These are phyloP conservation scores for Lagerstroemia speciosa DNA, from an alignment of 345 rosid genomes.

Conservation along the genomic window DNA sequence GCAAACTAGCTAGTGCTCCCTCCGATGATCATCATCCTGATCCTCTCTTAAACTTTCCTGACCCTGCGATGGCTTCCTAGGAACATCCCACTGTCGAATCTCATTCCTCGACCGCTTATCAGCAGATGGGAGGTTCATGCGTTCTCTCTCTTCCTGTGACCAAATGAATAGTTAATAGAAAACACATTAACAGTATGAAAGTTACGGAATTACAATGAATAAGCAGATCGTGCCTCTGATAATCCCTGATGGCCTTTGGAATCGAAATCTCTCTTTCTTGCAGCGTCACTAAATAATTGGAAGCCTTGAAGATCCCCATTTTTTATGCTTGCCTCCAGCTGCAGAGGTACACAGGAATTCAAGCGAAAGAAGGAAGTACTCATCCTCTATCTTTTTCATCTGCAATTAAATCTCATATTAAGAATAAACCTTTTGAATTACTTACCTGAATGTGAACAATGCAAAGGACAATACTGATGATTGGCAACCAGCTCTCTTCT, in stretches of 20 bases:
- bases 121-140: slow-evolving; percentile 27
- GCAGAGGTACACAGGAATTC: slow-evolving; percentile 9
- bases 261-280: slow-evolving; percentile 18
- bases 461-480: slow-evolving; percentile 80
- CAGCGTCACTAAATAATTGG: slow-evolving; percentile 32
- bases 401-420: neutral
- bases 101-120: slow-evolving; percentile 29
- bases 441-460: slow-evolving; percentile 83
- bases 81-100: slow-evolving; percentile 19
- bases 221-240: slow-evolving; percentile 17
- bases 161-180: neutral
- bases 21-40: slow-evolving; percentile 19
- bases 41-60: slow-evolving; percentile 25
- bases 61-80: slow-evolving; percentile 19
- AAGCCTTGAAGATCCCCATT: slow-evolving; percentile 74
- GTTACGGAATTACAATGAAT: neutral
- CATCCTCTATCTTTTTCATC: neutral
- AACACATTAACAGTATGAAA: neutral
- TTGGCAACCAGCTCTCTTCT: slow-evolving; percentile 89
- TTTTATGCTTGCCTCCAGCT: slow-evolving; percentile 78
- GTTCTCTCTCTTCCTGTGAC: slow-evolving; percentile 26
- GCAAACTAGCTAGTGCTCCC: neutral
- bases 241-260: slow-evolving; percentile 17
- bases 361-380: neutral
- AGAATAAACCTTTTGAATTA: neutral